A percentile compares a stretch with the other conserved stretches of the same genome.
Evolutionary conservation across 345 rosid species (phyloP).

Genomic region (Turnera subulata): DNA sequence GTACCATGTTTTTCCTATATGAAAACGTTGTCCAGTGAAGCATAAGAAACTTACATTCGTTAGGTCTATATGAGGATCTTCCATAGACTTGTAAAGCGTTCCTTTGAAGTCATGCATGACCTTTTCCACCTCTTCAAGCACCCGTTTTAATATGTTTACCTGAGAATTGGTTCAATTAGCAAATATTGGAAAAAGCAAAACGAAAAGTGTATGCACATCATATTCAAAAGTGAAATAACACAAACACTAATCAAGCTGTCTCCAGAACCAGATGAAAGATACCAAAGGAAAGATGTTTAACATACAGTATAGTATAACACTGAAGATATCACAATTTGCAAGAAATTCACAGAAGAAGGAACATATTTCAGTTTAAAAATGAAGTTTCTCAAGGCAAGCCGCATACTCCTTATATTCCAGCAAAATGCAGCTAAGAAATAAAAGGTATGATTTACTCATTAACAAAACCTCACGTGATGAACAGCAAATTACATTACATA

Average conservation of each 20-base stretch:
- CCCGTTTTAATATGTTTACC: constrained; percentile 94
- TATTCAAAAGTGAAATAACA: not conserved
- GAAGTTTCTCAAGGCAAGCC: no score
- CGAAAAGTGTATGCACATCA: not conserved
- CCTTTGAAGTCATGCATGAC: constrained; percentile 96
- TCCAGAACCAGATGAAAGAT: no score
- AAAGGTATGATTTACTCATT: no score
- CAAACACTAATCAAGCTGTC: not conserved
- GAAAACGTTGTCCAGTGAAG: not conserved
- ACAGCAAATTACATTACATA: no score
- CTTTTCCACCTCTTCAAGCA: constrained; percentile 97
- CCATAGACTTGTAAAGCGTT: constrained; percentile 88
- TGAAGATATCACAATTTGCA: not conserved
- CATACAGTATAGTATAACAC: not conserved
- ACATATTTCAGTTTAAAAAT: no score
- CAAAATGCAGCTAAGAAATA: no score
- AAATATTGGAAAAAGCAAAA: not conserved
- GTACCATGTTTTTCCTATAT: not conserved
- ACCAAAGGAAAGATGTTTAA: not conserved
- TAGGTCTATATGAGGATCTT: constrained; percentile 90
- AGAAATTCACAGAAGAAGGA: not conserved
- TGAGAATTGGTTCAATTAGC: constrained; percentile 36
- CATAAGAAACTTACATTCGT: constrained; percentile 53
- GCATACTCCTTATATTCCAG: no score
- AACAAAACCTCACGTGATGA: no score